Evolutionary conservation across 2,329 filamentous ascomycete species (phyloP).

Genomic region (Sclerotinia sclerotiorum): DNA sequence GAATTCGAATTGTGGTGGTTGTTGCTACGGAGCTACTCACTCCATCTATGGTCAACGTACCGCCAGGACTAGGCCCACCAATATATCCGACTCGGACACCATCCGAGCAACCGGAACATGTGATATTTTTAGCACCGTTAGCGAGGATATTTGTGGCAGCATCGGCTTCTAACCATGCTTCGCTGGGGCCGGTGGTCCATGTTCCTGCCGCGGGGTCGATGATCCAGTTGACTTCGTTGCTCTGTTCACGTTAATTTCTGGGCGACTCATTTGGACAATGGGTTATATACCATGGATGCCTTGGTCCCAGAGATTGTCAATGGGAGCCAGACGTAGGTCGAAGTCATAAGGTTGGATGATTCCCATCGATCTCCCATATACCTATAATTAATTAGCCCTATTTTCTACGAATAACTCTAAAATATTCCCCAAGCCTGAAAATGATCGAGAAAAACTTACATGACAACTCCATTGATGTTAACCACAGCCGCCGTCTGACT

Average conservation of each 20-base stretch:
- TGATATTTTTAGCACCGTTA: conserved; percentile 47
- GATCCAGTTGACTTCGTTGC: conserved; percentile 57
- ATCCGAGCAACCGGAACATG: conserved; percentile 54
- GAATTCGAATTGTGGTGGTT: conserved; percentile 53
- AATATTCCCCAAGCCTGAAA: background rate
- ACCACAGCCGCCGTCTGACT: conserved; percentile 63
- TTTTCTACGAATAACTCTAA: background rate
- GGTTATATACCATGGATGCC: conserved; percentile 45
- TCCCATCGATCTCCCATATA: conserved; percentile 71
- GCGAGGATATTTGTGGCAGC: conserved; percentile 43
- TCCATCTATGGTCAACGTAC: conserved; percentile 49
- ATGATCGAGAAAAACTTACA: conserved; percentile 29
- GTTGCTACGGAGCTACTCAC: conserved; percentile 48
- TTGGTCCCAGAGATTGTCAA: conserved; percentile 53
- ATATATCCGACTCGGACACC: conserved; percentile 53
- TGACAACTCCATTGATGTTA: conserved; percentile 41
- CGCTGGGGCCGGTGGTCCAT: conserved; percentile 46
- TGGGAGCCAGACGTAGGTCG: conserved; percentile 66
- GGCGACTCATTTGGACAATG: background rate
- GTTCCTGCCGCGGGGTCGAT: conserved; percentile 47
- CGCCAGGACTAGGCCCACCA: conserved; percentile 48
- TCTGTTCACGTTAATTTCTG: conserved; percentile 29
- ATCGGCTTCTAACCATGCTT: conserved; percentile 55
- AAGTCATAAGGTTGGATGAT: conserved; percentile 56
- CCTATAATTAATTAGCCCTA: conserved; percentile 39